Percentiles rank a stretch among this genome's conserved stretches.
Conservation (phyloP, 192 early-diverging fungal genomes). For the Haplosporangium gracile region DNA sequence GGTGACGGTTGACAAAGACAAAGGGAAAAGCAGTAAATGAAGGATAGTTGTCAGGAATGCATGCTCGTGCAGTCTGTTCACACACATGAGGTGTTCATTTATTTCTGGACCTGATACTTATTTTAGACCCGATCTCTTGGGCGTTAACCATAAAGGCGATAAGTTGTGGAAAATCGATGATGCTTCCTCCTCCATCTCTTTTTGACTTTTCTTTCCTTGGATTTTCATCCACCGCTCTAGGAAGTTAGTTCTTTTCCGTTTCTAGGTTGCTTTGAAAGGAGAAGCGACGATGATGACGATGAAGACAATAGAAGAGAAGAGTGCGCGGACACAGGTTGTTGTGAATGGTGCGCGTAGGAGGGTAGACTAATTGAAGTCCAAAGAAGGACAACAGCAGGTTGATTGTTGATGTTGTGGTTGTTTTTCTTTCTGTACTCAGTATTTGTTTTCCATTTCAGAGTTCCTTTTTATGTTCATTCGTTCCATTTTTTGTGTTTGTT, state of each 20-base stretch:
- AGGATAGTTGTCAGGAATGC: too few species aligned
- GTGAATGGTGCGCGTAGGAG: neutral
- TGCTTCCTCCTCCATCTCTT: neutral
- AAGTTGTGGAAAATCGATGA: neutral
- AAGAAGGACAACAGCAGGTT: neutral
- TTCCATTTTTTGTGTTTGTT: neutral
- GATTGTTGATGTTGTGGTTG: neutral
- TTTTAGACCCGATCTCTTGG: constrained; percentile 5
- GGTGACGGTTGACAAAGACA: too few species aligned
- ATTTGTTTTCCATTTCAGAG: constrained; percentile 9
- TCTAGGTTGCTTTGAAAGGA: neutral
- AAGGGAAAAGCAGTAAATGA: too few species aligned
- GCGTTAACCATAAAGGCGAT: neutral
- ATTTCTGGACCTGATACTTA: neutral
- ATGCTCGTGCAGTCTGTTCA: neutral
- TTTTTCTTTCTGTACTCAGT: constrained; percentile 2
- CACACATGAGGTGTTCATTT: neutral
- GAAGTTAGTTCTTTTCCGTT: neutral
- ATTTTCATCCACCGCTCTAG: neutral
- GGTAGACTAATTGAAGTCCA: neutral
- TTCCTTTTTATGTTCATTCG: neutral
- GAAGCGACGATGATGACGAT: neutral
- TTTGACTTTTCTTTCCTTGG: neutral
- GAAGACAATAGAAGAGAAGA: neutral
- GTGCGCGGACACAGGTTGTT: neutral